These are phyloP conservation scores for Lathyrus aphaca DNA, from an alignment of 306 rosid species.

Conservation along the genomic window DNA sequence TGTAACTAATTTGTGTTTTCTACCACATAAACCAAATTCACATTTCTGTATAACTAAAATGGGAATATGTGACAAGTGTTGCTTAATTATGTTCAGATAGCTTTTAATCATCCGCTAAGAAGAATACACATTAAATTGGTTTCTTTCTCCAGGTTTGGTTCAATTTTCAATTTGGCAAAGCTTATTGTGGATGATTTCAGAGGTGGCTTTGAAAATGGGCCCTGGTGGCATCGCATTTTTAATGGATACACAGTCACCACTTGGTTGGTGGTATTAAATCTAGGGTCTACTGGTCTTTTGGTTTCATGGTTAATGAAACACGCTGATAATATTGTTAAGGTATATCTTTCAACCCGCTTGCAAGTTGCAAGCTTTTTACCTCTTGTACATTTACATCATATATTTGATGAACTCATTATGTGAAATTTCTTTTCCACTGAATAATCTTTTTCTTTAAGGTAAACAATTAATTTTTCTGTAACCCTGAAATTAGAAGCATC, in stretches of 20 bases:
- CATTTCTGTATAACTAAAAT: slow-evolving; percentile 16
- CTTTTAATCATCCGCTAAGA: slow-evolving; percentile 3
- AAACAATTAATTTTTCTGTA: slow-evolving; percentile 14
- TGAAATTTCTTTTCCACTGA: background rate
- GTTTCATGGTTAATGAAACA: slow-evolving; percentile 98
- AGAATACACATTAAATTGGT: slow-evolving; percentile 27
- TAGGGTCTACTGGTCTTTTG: slow-evolving; percentile 91
- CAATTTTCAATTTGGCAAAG: slow-evolving; percentile 84
- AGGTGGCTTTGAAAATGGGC: slow-evolving; percentile 90
- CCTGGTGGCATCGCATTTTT: slow-evolving; percentile 94
- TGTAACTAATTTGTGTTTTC: slow-evolving; percentile 1
- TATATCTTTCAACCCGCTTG: slow-evolving; percentile 32
- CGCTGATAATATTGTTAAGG: slow-evolving; percentile 98
- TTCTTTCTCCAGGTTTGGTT: slow-evolving; percentile 72
- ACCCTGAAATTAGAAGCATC: slow-evolving; percentile 19
- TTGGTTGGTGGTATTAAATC: slow-evolving; percentile 91
- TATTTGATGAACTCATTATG: slow-evolving; percentile 16
- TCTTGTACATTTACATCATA: slow-evolving; percentile 20
- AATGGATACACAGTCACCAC: slow-evolving; percentile 83
- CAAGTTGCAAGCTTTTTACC: slow-evolving; percentile 21
- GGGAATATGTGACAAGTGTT: slow-evolving; percentile 8
- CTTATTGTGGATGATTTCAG: slow-evolving; percentile 84
- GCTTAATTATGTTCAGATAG: slow-evolving; percentile 20
- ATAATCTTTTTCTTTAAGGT: slow-evolving; percentile 18
- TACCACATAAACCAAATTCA: slow-evolving; percentile 1